Conservation (phyloP, 2,329 filamentous ascomycete species). For the Colletotrichum ledebouriae region DNA sequence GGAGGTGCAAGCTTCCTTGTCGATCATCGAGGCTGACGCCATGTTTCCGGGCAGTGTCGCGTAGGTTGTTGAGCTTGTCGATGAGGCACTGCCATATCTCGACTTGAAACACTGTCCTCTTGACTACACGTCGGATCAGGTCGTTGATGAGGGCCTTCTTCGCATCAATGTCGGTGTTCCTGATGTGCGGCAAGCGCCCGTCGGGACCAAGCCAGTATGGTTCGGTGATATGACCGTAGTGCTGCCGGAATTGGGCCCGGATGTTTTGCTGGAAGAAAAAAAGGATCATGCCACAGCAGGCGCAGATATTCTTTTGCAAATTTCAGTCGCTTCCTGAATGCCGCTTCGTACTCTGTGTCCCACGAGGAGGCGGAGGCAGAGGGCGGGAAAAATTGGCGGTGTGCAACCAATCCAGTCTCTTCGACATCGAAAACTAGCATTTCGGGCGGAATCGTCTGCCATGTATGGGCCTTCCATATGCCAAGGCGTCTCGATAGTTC, state of each 20-base stretch:
- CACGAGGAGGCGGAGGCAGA: not conserved
- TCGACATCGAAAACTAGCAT: not conserved
- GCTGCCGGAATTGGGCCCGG: not conserved
- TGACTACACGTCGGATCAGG: slow-evolving; percentile 20
- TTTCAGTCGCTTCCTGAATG: not conserved
- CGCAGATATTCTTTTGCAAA: not conserved
- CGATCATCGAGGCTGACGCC: not conserved
- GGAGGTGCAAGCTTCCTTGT: not conserved
- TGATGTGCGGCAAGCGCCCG: slow-evolving; percentile 17
- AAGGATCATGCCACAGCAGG: not conserved
- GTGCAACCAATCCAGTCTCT: not conserved
- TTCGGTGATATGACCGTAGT: slow-evolving; percentile 13
- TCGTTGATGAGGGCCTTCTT: slow-evolving; percentile 33
- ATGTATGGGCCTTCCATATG: not conserved
- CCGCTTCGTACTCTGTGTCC: not conserved
- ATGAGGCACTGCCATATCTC: slow-evolving; percentile 13
- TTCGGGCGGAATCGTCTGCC: not conserved
- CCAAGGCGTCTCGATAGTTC: not conserved
- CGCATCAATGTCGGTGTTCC: slow-evolving; percentile 24
- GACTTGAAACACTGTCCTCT: slow-evolving; percentile 2
- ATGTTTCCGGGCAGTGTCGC: not conserved
- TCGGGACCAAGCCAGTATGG: not conserved
- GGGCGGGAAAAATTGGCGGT: not conserved
- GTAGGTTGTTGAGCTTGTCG: not conserved
- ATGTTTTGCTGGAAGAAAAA: slow-evolving; percentile 5